Base-by-base conservation (phyloP, 495 filamentous ascomycete genomes). In the Pyrenopolyporus hunteri region DNA sequence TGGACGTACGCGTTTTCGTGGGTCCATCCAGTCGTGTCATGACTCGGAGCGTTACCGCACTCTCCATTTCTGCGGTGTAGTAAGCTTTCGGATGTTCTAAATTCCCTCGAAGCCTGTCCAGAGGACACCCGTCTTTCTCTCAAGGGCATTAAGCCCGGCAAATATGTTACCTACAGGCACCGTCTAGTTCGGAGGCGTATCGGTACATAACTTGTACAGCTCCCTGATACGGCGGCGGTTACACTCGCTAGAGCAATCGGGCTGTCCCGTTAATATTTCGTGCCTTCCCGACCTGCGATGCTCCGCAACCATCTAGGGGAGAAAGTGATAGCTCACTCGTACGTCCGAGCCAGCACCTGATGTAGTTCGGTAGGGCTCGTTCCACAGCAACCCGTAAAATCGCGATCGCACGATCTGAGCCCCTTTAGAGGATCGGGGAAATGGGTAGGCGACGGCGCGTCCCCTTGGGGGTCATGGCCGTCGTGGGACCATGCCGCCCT, bases 311-410 rank as follows among this genome's bases (percentile, higher is more conserved):
- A 29, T 28, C 6, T 26, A 53, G 31, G 39, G 48, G 39, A 19
- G 10, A 58, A 64, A 53, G 37, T 59, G 55, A 64, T 54, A 64
- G 55, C 37, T 55, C 61, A 55, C 44, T 19, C 14, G 26, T 58
- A 51, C 28, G 29, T 17, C 19, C 19, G 7, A 35, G 8, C 57
- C 44, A 57, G 48, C 36, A 59, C 10, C 20, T 40, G 43, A 42
- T 55, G 5, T 23, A 16, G 28, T 20, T 51, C 29, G 55, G 61
- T 37, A 46, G 43, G 20, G 35, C 31, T 56, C 49, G 49, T 37
- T 49, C 46, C 33, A 53, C 32, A 16, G 19, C 40, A 35, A 57
- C 13, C 28, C 40, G 23, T 36, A n/a, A 19, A 29, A 35, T n/a
- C 28, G 22, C 54, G 39, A 64, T 64, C 49, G 50, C 37, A 64